Evolutionary conservation across 2,329 filamentous ascomycete genomes (phyloP), one percentile per base, ranked within the genome.

Genomic region (Sclerotinia trifoliorum): DNA sequence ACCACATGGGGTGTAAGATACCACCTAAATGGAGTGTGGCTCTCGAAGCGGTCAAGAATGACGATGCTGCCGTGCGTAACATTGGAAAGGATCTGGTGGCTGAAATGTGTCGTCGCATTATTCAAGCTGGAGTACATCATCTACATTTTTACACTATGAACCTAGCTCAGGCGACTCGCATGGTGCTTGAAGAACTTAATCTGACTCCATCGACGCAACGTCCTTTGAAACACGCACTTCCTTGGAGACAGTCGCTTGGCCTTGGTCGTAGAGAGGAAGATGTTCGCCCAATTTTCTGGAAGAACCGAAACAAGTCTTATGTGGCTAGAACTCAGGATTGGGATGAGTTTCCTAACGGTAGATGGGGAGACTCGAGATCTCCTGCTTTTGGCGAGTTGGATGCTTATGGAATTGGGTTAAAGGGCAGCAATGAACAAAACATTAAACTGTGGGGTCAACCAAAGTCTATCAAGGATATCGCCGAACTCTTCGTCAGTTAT

Each of bases 71-170:
- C 62, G 95, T 98, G 44, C 88, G 94, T 78, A 92, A 96, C 73
- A 88, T 96, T 67, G 95, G 95, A 65, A 95, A 93, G 80, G 88
- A 86, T 19, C 84, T 99, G 29, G 90, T 99, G 24, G 92, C 93
- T 29, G 87, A 96, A 56, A 89, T 99, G 88, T 99, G 95, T 79
- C 88, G 90, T 69, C 92, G 90, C 80, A 87, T 99, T 70, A 83
- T 98, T 68, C 87, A 88, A 69, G 89, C 88, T 48, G 95, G 94
- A 52, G 92, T 97, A 73, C 85, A 88, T 71, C 93, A 97, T 78
- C 80, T 99, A 72, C 95, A 99, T 80, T 99, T 99, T 80, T 99
- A 99, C 83, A 99, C 95, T 70, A 99, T 99, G 95, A 99, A 99
- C 80, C 85, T 99, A 26, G 94, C 93, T 15, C 93, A 96, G 79